Evolutionary conservation across 441 rosid species (phyloP).

Genomic region (Pelargonium myrrhifolium): DNA sequence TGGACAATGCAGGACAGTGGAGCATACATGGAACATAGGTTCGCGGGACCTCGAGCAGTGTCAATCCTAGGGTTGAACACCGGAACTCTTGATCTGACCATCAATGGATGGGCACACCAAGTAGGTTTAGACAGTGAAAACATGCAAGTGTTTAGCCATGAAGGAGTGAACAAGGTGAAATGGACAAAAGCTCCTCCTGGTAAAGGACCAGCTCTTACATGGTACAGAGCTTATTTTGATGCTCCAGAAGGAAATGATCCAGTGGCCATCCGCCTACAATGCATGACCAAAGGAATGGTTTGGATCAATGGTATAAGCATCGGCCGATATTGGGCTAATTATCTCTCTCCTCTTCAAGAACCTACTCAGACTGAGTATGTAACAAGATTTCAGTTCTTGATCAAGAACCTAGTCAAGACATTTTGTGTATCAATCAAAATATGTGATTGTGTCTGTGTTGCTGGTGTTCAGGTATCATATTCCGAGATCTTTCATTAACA

Average conservation of each 20-base stretch:
- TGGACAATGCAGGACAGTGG: constrained; percentile 54
- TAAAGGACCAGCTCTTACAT: constrained; percentile 30
- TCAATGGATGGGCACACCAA: constrained; percentile 56
- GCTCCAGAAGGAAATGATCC: constrained; percentile 66
- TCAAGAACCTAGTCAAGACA: too few species aligned
- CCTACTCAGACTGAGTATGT: constrained; percentile 71
- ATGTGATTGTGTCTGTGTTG: too few species aligned
- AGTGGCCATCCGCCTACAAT: constrained; percentile 42
- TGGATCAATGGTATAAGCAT: constrained; percentile 83
- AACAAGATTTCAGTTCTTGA: too few species aligned
- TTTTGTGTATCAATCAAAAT: too few species aligned
- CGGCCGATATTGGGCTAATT: constrained; percentile 87
- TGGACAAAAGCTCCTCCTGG: constrained; percentile 29
- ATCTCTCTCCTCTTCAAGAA: constrained; percentile 52
- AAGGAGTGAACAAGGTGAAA: constrained; percentile 32
- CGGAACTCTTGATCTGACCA: constrained; percentile 52
- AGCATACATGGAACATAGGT: constrained; percentile 65
- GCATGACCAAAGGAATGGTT: constrained; percentile 74
- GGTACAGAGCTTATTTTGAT: constrained; percentile 63
- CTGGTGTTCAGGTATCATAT: constrained; percentile 50
- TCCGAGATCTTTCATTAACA: constrained; percentile 45
- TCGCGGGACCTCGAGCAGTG: constrained; percentile 54
- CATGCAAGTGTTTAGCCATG: constrained; percentile 24
- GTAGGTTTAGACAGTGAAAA: constrained; percentile 50
- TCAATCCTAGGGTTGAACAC: constrained; percentile 61